phyloP scores from a whole-genome alignment of 208 protist species.

The Crithidia mellificae region DNA sequence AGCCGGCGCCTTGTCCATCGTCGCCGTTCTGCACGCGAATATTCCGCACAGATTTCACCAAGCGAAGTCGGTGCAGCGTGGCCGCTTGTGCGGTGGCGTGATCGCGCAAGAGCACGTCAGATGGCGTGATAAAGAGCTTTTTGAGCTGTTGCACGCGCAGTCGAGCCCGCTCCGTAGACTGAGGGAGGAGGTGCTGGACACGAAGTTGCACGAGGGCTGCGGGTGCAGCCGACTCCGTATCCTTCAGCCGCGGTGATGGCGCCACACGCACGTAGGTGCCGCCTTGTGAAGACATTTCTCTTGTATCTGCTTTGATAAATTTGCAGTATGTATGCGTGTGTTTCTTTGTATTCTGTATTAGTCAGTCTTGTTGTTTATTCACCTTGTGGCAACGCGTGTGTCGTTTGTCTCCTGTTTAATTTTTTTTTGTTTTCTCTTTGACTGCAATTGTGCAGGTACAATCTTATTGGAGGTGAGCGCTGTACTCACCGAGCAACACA shows the following conservation, averaged over 20 bases:
- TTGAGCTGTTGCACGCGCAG: slow-evolving; percentile 59
- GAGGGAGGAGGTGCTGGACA: slow-evolving; percentile 48
- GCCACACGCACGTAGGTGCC: slow-evolving; percentile 32
- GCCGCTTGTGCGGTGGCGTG: slow-evolving; percentile 39
- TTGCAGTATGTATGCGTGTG: too few species aligned
- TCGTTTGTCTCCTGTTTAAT: too few species aligned
- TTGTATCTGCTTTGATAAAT: neutral
- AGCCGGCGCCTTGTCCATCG: neutral
- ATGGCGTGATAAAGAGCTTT: slow-evolving; percentile 48
- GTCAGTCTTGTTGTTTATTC: too few species aligned
- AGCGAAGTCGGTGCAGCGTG: slow-evolving; percentile 45
- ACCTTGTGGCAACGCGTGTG: too few species aligned
- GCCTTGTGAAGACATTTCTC: slow-evolving; percentile 6
- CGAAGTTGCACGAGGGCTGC: slow-evolving; percentile 47
- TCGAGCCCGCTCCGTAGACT: slow-evolving; percentile 49
- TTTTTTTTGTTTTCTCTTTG: too few species aligned
- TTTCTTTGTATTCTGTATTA: neutral
- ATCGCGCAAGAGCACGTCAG: slow-evolving; percentile 24
- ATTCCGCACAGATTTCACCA: slow-evolving; percentile 82
- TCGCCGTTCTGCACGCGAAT: slow-evolving; percentile 46
- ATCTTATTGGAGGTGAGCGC: too few species aligned
- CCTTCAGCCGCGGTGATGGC: slow-evolving; percentile 30
- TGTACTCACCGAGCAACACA: too few species aligned
- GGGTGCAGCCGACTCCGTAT: slow-evolving; percentile 27
- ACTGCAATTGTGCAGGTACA: too few species aligned